phyloP scores from a whole-genome alignment of 2,329 filamentous ascomycete species.

The Cyphellophora attinorum region DNA sequence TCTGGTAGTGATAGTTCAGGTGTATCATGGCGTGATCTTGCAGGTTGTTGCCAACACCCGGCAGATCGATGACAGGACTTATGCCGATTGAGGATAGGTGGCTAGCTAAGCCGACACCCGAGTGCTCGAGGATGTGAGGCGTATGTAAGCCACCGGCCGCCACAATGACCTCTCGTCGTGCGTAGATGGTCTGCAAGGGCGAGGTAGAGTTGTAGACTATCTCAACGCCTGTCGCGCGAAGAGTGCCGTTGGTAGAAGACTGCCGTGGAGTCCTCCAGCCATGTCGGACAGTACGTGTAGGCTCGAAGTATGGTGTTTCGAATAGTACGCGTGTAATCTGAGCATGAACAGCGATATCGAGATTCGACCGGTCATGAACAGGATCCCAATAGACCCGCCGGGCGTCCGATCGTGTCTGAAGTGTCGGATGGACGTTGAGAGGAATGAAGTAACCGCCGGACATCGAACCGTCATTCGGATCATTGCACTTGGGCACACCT shows the following conservation, averaged over 20 bases:
- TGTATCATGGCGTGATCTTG: slow-evolving; percentile 22
- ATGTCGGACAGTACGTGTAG: neutral
- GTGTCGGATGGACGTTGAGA: slow-evolving; percentile 24
- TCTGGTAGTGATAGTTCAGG: slow-evolving; percentile 13
- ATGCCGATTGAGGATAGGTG: slow-evolving; percentile 31
- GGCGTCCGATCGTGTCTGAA: slow-evolving; percentile 31
- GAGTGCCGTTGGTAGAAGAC: neutral
- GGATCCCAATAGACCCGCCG: slow-evolving; percentile 30
- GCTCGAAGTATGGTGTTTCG: slow-evolving; percentile 2
- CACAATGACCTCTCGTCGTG: slow-evolving; percentile 34
- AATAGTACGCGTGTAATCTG: slow-evolving; percentile 24
- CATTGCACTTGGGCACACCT: slow-evolving; percentile 25
- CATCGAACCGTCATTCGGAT: slow-evolving; percentile 28
- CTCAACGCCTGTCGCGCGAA: neutral
- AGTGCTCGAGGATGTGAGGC: slow-evolving; percentile 38
- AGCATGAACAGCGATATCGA: slow-evolving; percentile 23
- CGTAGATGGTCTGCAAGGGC: slow-evolving; percentile 16
- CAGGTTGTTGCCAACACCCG: slow-evolving; percentile 37
- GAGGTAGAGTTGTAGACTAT: neutral
- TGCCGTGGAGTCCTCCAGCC: neutral
- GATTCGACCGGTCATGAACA: slow-evolving; percentile 23
- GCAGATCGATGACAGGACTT: slow-evolving; percentile 32
- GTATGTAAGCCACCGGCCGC: slow-evolving; percentile 33
- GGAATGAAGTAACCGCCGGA: slow-evolving; percentile 30
- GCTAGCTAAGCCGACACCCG: slow-evolving; percentile 36